Percentiles rank a stretch among this genome's conserved stretches.
Conservation (phyloP, 306 rosid species). For the Quercus variabilis region DNA sequence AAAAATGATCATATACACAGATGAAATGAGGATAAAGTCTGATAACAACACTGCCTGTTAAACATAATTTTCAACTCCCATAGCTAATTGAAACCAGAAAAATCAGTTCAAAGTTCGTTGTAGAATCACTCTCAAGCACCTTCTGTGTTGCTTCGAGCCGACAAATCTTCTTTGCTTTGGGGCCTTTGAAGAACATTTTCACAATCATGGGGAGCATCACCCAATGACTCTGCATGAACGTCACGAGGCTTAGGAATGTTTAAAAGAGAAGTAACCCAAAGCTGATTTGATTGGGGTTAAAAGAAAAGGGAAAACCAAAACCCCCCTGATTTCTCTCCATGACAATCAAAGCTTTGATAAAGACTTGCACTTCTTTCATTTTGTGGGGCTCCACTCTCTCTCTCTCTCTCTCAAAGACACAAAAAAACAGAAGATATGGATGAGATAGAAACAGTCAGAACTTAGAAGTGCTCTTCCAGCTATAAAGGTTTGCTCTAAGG, state of each 20-base stretch:
- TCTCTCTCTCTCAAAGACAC: constrained; percentile 10
- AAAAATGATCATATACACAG: neutral
- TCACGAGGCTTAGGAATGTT: constrained; percentile 42
- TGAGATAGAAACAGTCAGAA: constrained; percentile 32
- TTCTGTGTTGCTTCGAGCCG: constrained; percentile 46
- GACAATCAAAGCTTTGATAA: constrained; percentile 38
- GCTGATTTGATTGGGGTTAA: constrained; percentile 35
- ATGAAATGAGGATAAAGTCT: neutral
- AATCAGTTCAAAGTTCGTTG: constrained; percentile 25
- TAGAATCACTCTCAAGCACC: constrained; percentile 33
- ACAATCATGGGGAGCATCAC: constrained; percentile 36
- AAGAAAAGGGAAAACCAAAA: neutral
- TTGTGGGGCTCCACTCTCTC: constrained; percentile 44
- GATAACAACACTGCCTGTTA: neutral
- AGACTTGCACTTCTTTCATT: constrained; percentile 42
- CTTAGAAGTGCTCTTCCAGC: constrained; percentile 57
- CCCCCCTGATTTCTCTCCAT: constrained; percentile 16
- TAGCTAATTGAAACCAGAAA: neutral
- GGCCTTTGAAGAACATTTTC: constrained; percentile 36
- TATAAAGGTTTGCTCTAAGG: constrained; percentile 27
- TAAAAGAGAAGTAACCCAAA: constrained; percentile 47
- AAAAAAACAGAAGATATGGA: constrained; percentile 24
- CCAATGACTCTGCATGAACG: constrained; percentile 28
- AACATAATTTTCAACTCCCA: constrained; percentile 16
- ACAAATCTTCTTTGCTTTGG: constrained; percentile 34